phyloP scores from a whole-genome alignment of 2,329 filamentous ascomycete species.

The Monosporascus sp. region DNA sequence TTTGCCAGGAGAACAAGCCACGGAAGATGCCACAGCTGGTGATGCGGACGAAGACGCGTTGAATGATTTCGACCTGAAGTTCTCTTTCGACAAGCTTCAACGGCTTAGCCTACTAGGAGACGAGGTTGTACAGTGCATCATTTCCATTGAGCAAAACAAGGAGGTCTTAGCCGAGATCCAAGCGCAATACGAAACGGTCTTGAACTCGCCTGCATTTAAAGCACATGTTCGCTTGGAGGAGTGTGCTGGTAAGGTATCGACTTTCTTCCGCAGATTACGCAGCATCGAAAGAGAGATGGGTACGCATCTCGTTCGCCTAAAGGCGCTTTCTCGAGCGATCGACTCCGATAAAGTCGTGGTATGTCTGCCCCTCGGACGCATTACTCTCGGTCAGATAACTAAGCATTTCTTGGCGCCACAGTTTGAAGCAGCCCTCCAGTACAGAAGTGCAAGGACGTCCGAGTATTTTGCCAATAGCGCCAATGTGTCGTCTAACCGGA shows the following conservation, averaged over 20 bases:
- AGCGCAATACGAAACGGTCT: constrained; percentile 10
- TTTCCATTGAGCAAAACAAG: constrained; percentile 15
- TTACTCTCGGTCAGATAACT: no score
- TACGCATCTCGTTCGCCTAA: constrained; percentile 8
- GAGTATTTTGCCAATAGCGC: constrained; percentile 17
- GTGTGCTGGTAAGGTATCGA: constrained; percentile 4
- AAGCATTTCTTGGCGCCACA: not conserved
- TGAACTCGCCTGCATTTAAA: constrained; percentile 4
- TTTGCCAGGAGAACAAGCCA: not conserved
- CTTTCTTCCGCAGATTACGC: constrained; percentile 9
- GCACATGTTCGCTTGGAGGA: constrained; percentile 1
- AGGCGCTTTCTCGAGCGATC: constrained; percentile 7
- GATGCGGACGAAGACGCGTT: constrained; percentile 2
- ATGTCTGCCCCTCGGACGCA: not conserved
- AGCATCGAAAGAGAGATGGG: constrained; percentile 11
- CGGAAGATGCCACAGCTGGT: constrained; percentile 1
- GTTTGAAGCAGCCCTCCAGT: constrained; percentile 20
- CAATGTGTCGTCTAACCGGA: constrained; percentile 9
- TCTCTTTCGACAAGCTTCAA: constrained; percentile 14
- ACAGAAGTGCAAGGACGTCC: constrained; percentile 13
- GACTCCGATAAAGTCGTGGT: constrained; percentile 13
- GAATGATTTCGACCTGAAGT: constrained; percentile 7
- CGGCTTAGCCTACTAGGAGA: constrained; percentile 6
- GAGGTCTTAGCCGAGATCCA: constrained; percentile 10
- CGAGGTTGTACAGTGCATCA: constrained; percentile 10